Percentiles rank a stretch among this genome's conserved stretches.
Evolutionary conservation across 805 yeast species (phyloP).

Genomic region (Starmerella bacillaris): DNA sequence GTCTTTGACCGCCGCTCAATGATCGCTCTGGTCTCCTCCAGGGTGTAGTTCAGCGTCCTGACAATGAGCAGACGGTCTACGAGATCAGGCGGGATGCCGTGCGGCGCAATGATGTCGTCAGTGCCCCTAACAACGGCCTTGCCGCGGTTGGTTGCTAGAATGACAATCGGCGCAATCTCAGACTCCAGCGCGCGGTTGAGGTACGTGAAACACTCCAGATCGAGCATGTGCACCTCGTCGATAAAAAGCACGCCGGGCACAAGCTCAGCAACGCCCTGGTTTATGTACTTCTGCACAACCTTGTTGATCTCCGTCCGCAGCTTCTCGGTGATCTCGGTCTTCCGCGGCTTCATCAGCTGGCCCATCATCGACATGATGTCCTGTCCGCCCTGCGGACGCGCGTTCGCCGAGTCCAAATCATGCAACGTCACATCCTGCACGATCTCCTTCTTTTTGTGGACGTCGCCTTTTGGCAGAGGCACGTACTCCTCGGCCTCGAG

Average conservation of each 20-base stretch:
- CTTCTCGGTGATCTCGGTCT: slow-evolving; percentile 93
- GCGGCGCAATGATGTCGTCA: slow-evolving; percentile 67
- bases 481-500: slow-evolving; percentile 97
- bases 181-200: slow-evolving; percentile 86
- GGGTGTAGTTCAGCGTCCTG: slow-evolving; percentile 74
- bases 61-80: slow-evolving; percentile 81
- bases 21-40: slow-evolving; percentile 65
- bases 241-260: slow-evolving; percentile 96
- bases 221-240: slow-evolving; percentile 97
- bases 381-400: slow-evolving; percentile 94
- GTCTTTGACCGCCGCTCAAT: slow-evolving; percentile 64
- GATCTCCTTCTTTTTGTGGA: slow-evolving; percentile 92
- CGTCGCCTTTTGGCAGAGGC: slow-evolving; percentile 96
- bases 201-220: slow-evolving; percentile 90
- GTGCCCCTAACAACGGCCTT: slow-evolving; percentile 83
- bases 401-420: slow-evolving; percentile 90
- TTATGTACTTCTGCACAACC: slow-evolving; percentile 88
- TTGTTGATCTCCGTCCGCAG: slow-evolving; percentile 84
- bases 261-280: slow-evolving; percentile 94
- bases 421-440: slow-evolving; percentile 94
- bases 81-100: slow-evolving; percentile 91
- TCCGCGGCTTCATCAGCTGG: slow-evolving; percentile 83
- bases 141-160: slow-evolving; percentile 91
- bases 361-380: slow-evolving; percentile 94
- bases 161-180: slow-evolving; percentile 81